Percentiles rank a stretch among this genome's conserved stretches.
phyloP scores from a whole-genome alignment of 2,329 filamentous ascomycete species.

The Penicillium sp. region DNA sequence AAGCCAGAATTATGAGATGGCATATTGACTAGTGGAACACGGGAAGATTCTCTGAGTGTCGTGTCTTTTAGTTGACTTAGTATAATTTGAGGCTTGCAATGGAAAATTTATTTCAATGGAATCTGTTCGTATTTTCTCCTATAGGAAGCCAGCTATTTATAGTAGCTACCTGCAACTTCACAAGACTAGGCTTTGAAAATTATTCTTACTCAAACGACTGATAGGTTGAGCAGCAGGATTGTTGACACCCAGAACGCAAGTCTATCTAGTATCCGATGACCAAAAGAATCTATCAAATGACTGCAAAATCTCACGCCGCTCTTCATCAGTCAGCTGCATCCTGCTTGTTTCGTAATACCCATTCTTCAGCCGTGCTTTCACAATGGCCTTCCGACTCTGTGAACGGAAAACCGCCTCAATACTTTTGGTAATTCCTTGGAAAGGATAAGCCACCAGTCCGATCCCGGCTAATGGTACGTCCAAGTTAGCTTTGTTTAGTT shows the following conservation, averaged over 20 bases:
- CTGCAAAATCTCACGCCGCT: conserved; percentile 12
- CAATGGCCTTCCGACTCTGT: conserved; percentile 20
- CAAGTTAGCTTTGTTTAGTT: not conserved
- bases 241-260: not conserved
- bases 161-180: too few species aligned
- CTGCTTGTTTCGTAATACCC: conserved; percentile 14
- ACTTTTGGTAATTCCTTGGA: conserved; percentile 23
- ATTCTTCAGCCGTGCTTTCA: conserved; percentile 14
- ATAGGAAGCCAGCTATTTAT: too few species aligned
- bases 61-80: too few species aligned
- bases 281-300: conserved; percentile 16
- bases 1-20: not conserved
- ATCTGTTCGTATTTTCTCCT: not conserved
- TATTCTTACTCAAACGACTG: too few species aligned
- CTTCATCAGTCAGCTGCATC: conserved; percentile 17
- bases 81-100: not conserved
- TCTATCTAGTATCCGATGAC: conserved; percentile 2
- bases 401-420: conserved; percentile 20
- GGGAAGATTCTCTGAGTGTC: not conserved
- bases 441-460: conserved; percentile 23
- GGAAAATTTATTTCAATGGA: not conserved
- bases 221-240: too few species aligned
- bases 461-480: conserved; percentile 14
- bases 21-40: not conserved
- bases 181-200: not conserved